These are phyloP conservation scores for Amphicarpaea edgeworthii DNA, from an alignment of 306 rosid species.

Conservation along the genomic window DNA sequence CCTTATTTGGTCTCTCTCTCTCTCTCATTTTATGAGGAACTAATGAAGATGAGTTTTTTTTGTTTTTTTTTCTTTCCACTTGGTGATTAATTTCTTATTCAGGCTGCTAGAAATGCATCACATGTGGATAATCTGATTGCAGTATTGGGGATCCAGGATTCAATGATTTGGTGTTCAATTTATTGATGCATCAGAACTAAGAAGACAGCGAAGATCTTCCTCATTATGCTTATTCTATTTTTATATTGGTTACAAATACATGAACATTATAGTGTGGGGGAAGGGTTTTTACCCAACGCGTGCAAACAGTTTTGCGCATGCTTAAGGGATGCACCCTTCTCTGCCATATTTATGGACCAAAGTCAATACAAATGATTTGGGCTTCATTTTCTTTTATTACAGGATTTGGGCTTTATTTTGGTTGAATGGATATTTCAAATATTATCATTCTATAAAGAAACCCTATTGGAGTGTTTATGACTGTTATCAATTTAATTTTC, in stretches of 20 bases:
- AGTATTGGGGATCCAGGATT: constrained; percentile 6
- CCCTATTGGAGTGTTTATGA: neutral
- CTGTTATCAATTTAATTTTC: too few relatives aligned
- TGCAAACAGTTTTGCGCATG: neutral
- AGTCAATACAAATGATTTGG: neutral
- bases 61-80: neutral
- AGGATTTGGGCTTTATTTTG: neutral
- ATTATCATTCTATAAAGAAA: neutral
- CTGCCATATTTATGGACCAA: neutral
- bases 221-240: neutral
- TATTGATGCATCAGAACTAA: constrained; percentile 16
- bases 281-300: neutral
- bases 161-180: constrained; percentile 12
- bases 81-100: neutral
- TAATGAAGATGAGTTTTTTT: constrained; percentile 16
- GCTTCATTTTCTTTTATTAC: too few relatives aligned
- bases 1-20: neutral
- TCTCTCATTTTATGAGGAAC: neutral
- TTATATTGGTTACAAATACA: neutral
- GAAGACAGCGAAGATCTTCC: constrained; percentile 20
- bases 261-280: neutral
- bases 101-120: constrained; percentile 1
- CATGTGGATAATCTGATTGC: constrained; percentile 17
- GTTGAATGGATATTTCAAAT: constrained; percentile 3
- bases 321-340: neutral